A percentile compares a stretch with the other conserved stretches of the same genome.
Conservation (phyloP, 768 basidiomycete genomes). For the Royoungia palumana region DNA sequence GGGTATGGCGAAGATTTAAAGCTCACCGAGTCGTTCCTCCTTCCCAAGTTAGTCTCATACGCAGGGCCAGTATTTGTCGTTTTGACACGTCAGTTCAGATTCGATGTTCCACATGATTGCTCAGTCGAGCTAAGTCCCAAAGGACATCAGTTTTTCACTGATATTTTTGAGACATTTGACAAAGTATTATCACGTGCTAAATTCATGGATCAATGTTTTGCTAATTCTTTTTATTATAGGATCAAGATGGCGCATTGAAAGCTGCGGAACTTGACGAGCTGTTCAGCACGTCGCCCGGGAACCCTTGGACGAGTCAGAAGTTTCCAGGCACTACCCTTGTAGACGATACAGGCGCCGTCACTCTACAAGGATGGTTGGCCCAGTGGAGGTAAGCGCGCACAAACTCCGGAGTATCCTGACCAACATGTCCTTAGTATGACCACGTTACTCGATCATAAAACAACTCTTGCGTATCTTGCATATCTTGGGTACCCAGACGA, state of each 20-base stretch:
- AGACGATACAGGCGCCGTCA: constrained; percentile 84
- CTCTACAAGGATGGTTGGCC: constrained; percentile 96
- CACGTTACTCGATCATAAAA: constrained; percentile 89
- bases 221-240: constrained; percentile 44
- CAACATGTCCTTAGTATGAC: constrained; percentile 69
- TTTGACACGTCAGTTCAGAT: constrained; percentile 45
- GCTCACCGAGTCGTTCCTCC: constrained; percentile 82
- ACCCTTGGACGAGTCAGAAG: constrained; percentile 91
- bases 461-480: constrained; percentile 90
- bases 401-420: constrained; percentile 1
- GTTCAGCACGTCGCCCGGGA: constrained; percentile 93
- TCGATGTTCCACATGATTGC: constrained; percentile 91
- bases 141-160: constrained; percentile 96
- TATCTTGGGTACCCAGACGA: constrained; percentile 88
- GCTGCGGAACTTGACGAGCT: constrained; percentile 78
- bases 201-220: not conserved
- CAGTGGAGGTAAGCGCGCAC: constrained; percentile 83
- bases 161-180: constrained; percentile 93
- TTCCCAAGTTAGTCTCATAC: constrained; percentile 67
- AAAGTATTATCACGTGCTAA: constrained; percentile 47
- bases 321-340: constrained; percentile 90
- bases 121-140: constrained; percentile 93
- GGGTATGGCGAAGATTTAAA: constrained; percentile 95
- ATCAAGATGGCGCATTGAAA: constrained; percentile 92
- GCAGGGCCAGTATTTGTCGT: not conserved